These are phyloP conservation scores for Pulveroboletus sp. DNA, from an alignment of 768 basidiomycete species.

Conservation along the genomic window DNA sequence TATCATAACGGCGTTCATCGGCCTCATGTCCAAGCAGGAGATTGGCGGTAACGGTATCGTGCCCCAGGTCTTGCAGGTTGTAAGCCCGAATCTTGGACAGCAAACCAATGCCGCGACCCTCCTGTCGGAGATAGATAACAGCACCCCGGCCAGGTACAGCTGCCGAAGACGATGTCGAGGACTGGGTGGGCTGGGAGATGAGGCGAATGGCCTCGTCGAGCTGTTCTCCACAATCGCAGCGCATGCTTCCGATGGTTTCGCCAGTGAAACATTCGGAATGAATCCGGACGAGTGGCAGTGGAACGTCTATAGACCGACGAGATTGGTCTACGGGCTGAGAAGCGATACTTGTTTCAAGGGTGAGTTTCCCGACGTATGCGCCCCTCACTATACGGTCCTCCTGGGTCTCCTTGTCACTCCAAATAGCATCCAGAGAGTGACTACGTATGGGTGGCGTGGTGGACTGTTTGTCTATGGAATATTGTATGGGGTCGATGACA, in stretches of 20 bases:
- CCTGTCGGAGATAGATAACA: conserved; percentile 93
- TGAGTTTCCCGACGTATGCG: conserved; percentile 85
- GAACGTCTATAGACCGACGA: conserved; percentile 34
- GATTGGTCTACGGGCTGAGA: conserved; percentile 34
- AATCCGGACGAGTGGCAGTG: conserved; percentile 84
- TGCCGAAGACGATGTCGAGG: conserved; percentile 36
- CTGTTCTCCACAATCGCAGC: conserved; percentile 98
- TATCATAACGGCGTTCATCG: conserved; percentile 89
- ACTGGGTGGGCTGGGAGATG: conserved; percentile 66
- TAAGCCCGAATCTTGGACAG: conserved; percentile 96
- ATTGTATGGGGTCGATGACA: conserved; percentile 88
- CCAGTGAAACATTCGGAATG: conserved; percentile 99
- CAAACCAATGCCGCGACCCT: conserved; percentile 95
- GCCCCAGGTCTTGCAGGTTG: conserved; percentile 95
- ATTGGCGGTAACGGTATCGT: conserved; percentile 98
- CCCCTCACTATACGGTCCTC: conserved; percentile 92
- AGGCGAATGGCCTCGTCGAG: conserved; percentile 94
- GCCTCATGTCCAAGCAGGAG: conserved; percentile 91
- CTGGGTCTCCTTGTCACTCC: conserved; percentile 83
- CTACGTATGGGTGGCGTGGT: conserved; percentile 69
- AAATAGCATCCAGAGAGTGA: conserved; percentile 72
- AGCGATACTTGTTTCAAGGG: conserved; percentile 46
- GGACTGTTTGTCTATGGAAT: conserved; percentile 42
- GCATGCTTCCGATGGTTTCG: conserved; percentile 96
- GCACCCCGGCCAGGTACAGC: conserved; percentile 83